Conservation (phyloP, 2,329 filamentous ascomycete genomes). For the Verticillium tricorpus region DNA sequence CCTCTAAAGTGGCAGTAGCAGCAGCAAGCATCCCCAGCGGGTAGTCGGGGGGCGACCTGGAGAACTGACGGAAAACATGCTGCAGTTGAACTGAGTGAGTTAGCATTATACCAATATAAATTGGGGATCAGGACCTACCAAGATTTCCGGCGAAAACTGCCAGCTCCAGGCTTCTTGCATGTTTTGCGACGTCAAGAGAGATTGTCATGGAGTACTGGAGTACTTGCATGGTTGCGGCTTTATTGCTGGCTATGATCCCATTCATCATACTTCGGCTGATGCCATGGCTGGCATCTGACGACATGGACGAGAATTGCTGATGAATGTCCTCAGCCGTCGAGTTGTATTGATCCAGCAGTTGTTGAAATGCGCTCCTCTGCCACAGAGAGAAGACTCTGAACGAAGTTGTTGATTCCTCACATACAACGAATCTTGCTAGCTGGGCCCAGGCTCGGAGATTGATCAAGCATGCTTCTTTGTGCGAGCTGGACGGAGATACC, state of each 20-base stretch:
- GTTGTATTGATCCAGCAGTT: constrained; percentile 53
- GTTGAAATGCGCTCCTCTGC: constrained; percentile 54
- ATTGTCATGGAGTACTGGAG: constrained; percentile 42
- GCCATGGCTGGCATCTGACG: constrained; percentile 36
- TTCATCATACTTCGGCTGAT: constrained; percentile 42
- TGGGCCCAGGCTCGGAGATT: constrained; percentile 61
- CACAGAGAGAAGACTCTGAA: constrained; percentile 42
- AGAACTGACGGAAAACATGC: constrained; percentile 45
- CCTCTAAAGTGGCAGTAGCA: constrained; percentile 41
- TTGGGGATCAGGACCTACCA: constrained; percentile 20
- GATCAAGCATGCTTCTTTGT: constrained; percentile 63
- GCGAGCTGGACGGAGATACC: constrained; percentile 54
- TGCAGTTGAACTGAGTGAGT: constrained; percentile 37
- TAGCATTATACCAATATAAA: constrained; percentile 9
- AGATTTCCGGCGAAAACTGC: constrained; percentile 46
- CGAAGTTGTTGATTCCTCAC: constrained; percentile 36
- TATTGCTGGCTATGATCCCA: constrained; percentile 47
- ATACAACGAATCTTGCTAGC: constrained; percentile 51
- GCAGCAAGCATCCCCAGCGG: constrained; percentile 44
- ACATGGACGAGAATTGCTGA: constrained; percentile 47
- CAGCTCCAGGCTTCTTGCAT: constrained; percentile 39
- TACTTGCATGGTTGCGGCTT: constrained; percentile 47
- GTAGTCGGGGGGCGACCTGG: constrained; percentile 34
- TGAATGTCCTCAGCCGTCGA: constrained; percentile 52
- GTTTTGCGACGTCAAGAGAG: constrained; percentile 46